These are phyloP conservation scores for Fagopyrum tataricum DNA, from an alignment of 148 eudicot species.

Conservation along the genomic window DNA sequence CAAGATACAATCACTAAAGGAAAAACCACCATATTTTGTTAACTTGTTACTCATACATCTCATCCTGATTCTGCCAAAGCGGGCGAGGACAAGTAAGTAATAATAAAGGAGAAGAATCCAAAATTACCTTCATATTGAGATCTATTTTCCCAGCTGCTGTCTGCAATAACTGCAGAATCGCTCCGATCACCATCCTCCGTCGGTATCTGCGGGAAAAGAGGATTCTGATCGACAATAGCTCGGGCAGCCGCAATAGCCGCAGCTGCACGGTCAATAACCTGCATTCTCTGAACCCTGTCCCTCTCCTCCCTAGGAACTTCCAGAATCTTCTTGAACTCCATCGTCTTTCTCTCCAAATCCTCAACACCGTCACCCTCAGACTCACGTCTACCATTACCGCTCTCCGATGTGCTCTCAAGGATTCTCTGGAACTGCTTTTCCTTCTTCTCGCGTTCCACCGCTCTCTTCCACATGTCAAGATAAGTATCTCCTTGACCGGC, in stretches of 20 bases:
- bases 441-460: slow-evolving; percentile 48
- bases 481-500: slow-evolving; percentile 30
- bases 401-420: slow-evolving; percentile 17
- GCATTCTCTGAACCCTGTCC: slow-evolving; percentile 70
- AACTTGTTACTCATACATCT: too few species aligned
- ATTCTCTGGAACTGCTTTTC: slow-evolving; percentile 38
- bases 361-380: slow-evolving; percentile 32
- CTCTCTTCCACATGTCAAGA: slow-evolving; percentile 71
- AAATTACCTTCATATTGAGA: slow-evolving; percentile 11
- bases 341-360: slow-evolving; percentile 52
- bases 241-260: slow-evolving; percentile 87
- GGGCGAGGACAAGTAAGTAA: background rate
- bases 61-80: too few species aligned
- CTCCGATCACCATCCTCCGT: background rate
- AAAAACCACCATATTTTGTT: too few species aligned
- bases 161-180: background rate
- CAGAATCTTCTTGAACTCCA: slow-evolving; percentile 62
- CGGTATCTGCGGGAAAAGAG: background rate
- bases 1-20: too few species aligned
- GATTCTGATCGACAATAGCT: slow-evolving; percentile 39
- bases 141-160: background rate
- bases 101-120: background rate
- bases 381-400: slow-evolving; percentile 1
- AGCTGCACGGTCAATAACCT: slow-evolving; percentile 87
- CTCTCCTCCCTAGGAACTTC: slow-evolving; percentile 68